Percentiles rank a stretch among this genome's conserved stretches.
phyloP scores from a whole-genome alignment of 345 rosid genomes.

The Diplotaxis tenuifolia region DNA sequence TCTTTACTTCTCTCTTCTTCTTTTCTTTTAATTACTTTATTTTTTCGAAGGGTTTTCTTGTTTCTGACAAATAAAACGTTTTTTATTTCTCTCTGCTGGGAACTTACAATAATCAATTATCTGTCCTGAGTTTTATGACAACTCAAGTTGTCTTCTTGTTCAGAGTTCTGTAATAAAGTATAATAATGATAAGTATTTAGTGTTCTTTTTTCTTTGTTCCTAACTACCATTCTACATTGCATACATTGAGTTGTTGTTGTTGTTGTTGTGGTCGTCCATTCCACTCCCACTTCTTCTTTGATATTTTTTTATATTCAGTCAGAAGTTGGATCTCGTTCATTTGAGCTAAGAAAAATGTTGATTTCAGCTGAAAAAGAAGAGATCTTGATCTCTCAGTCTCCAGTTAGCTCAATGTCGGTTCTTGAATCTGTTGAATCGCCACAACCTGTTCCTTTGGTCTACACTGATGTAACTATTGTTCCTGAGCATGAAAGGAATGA shows the following conservation, averaged over 20 bases:
- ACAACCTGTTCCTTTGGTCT: slow-evolving; percentile 35
- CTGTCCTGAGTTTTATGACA: slow-evolving; percentile 25
- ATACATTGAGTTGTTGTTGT: slow-evolving; percentile 26
- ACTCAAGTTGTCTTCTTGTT: slow-evolving; percentile 39
- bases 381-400: slow-evolving; percentile 38
- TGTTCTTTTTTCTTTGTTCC: slow-evolving; percentile 21
- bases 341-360: slow-evolving; percentile 37
- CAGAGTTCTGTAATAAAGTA: slow-evolving; percentile 26
- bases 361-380: slow-evolving; percentile 44
- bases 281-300: slow-evolving; percentile 26
- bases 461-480: slow-evolving; percentile 66
- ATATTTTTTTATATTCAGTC: slow-evolving; percentile 18
- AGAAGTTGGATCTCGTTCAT: slow-evolving; percentile 27
- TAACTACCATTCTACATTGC: slow-evolving; percentile 32
- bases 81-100: slow-evolving; percentile 11
- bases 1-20: slow-evolving; percentile 20
- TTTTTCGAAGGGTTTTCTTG: slow-evolving; percentile 27
- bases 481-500: slow-evolving; percentile 72
- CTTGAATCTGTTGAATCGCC: slow-evolving; percentile 49
- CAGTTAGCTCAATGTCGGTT: slow-evolving; percentile 28
- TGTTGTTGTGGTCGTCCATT: slow-evolving; percentile 36
- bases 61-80: slow-evolving; percentile 17
- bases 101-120: slow-evolving; percentile 20
- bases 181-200: slow-evolving; percentile 8
- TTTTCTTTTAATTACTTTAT: not conserved